Percentiles rank a stretch among this genome's conserved stretches.
Conservation (phyloP, 164 flowering plant species). For the grape (Vitis vinifera) region ASM3070453v1 NC_081805.1:6354501-6355000, state of each 20-base stretch:
- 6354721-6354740: conserved; percentile 92
- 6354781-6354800: conserved; percentile 60
- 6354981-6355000: background rate
- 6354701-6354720: conserved; percentile 89
- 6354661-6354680: background rate
- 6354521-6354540: background rate
- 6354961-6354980: background rate
- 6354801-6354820: conserved; percentile 49
- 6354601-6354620: conserved; percentile 81
- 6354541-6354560: conserved; percentile 20
- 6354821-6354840: conserved; percentile 20
- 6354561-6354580: conserved; percentile 65
- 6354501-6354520: background rate
- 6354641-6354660: background rate
- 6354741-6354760: conserved; percentile 82
- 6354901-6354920: conserved; percentile 63
- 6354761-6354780: conserved; percentile 70
- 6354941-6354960: conserved; percentile 44
- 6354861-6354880: conserved; percentile 26
- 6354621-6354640: background rate
- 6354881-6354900: conserved; percentile 54
- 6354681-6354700: conserved; percentile 35
- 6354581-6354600: conserved; percentile 75
- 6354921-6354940: conserved; percentile 90
- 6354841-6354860: conserved; percentile 18